Conservation (phyloP, 1,139 yeast species). For the Suhomyces atakaporum region DNA sequence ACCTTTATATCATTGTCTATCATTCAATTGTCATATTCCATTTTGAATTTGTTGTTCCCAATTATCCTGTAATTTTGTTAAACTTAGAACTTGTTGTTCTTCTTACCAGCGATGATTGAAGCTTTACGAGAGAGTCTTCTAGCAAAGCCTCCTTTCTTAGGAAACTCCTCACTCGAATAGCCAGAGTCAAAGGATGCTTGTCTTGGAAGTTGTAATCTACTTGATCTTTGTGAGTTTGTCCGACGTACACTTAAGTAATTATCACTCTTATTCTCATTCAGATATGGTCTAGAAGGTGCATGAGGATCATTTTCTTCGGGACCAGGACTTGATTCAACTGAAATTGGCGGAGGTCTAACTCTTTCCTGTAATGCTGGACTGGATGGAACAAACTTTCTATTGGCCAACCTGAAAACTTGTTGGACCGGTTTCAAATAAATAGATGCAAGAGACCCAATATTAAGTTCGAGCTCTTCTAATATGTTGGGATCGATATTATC, state of each 20-base stretch:
- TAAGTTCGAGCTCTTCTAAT: constrained; percentile 78
- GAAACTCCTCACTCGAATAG: constrained; percentile 12
- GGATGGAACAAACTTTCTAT: constrained; percentile 50
- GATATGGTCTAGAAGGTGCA: constrained; percentile 7
- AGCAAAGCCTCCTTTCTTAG: constrained; percentile 29
- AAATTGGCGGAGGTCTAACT: constrained; percentile 2
- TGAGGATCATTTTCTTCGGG: constrained; percentile 3
- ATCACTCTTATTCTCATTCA: constrained; percentile 4
- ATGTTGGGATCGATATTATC: constrained; percentile 71
- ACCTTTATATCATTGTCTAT: neutral
- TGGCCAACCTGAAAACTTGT: constrained; percentile 73
- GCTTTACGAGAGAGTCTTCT: constrained; percentile 36
- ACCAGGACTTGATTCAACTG: constrained; percentile 1
- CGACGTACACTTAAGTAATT: constrained; percentile 9
- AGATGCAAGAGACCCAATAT: constrained; percentile 80
- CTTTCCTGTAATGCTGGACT: constrained; percentile 64
- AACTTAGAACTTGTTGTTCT: constrained; percentile 4
- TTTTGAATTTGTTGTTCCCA: no score
- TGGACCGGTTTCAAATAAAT: constrained; percentile 81
- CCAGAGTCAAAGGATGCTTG: constrained; percentile 19
- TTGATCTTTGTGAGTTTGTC: constrained; percentile 12
- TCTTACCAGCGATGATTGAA: constrained; percentile 30
- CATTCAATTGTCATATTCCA: no score
- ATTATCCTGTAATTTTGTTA: no score
- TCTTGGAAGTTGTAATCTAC: constrained; percentile 12